Percentiles rank a stretch among this genome's conserved stretches.
These are phyloP conservation scores for Ganoderma multipileum DNA, from an alignment of 1,284 basidiomycete species.

Conservation along the genomic window DNA sequence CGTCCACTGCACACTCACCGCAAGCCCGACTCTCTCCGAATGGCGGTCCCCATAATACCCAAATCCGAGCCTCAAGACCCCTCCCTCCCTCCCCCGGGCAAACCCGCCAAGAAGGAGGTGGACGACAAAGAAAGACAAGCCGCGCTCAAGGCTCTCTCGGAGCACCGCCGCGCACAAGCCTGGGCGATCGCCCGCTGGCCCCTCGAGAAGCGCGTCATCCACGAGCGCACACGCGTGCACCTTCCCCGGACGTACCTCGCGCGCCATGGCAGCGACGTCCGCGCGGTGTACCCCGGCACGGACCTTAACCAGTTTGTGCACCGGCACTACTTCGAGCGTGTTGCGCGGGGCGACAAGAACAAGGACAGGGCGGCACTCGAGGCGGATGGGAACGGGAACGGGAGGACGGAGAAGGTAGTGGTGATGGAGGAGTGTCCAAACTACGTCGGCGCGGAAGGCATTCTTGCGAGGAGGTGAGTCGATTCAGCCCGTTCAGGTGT, in stretches of 20 bases:
- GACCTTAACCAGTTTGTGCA: constrained; percentile 51
- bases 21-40: not conserved
- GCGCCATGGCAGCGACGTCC: constrained; percentile 44
- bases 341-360: constrained; percentile 39
- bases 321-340: constrained; percentile 43
- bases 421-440: constrained; percentile 38
- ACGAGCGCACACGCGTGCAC: constrained; percentile 41
- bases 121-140: constrained; percentile 18
- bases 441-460: constrained; percentile 46
- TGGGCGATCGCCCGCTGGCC: constrained; percentile 47
- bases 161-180: constrained; percentile 40
- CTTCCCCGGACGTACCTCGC: constrained; percentile 49
- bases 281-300: constrained; percentile 39
- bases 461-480: constrained; percentile 45
- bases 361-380: constrained; percentile 45
- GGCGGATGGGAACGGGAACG: constrained; percentile 19
- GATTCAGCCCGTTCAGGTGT: too few relatives aligned
- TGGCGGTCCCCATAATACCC: constrained; percentile 5
- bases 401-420: constrained; percentile 14
- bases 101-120: constrained; percentile 3
- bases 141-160: constrained; percentile 37
- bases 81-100: constrained; percentile 15
- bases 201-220: constrained; percentile 38
- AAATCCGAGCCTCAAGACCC: constrained; percentile 9
- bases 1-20: too few relatives aligned